phyloP scores from a whole-genome alignment of 352 stramenopile species.

The Pythium utonaiense region DNA sequence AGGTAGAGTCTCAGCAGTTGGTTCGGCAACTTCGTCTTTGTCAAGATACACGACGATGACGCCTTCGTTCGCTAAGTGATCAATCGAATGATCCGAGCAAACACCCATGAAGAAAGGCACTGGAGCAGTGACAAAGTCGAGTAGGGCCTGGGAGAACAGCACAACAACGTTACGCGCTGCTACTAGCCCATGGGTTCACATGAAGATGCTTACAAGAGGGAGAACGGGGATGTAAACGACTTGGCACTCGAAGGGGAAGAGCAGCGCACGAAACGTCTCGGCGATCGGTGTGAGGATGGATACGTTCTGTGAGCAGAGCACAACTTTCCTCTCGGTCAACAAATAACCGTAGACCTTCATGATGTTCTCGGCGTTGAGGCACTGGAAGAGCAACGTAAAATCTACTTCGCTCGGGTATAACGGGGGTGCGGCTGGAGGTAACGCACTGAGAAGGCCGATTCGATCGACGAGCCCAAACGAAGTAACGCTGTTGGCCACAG shows the following conservation, averaged over 20 bases:
- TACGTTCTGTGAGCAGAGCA: constrained; percentile 49
- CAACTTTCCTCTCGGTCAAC: constrained; percentile 68
- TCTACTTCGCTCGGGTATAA: constrained; percentile 60
- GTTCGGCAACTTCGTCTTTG: constrained; percentile 51
- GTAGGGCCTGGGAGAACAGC: constrained; percentile 33
- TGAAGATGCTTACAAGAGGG: constrained; percentile 33
- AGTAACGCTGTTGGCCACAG: constrained; percentile 27
- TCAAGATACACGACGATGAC: constrained; percentile 71
- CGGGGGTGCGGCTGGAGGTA: constrained; percentile 19
- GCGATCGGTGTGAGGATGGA: constrained; percentile 59
- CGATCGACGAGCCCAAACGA: constrained; percentile 38
- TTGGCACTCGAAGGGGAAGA: constrained; percentile 66
- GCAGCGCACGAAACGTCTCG: constrained; percentile 58
- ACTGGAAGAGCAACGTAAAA: constrained; percentile 70
- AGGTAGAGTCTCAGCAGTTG: constrained; percentile 41
- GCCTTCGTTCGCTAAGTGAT: constrained; percentile 44
- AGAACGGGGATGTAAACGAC: constrained; percentile 77
- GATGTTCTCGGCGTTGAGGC: constrained; percentile 59
- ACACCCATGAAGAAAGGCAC: constrained; percentile 82
- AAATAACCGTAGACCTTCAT: constrained; percentile 67
- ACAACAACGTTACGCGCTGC: neutral
- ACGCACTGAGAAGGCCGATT: constrained; percentile 32
- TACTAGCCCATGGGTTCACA: neutral
- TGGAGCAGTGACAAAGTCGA: constrained; percentile 69
- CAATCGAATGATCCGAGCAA: constrained; percentile 34